Evolutionary conservation across 2,329 filamentous ascomycete species (phyloP).

Genomic region (Pestalotiopsis sp.): DNA sequence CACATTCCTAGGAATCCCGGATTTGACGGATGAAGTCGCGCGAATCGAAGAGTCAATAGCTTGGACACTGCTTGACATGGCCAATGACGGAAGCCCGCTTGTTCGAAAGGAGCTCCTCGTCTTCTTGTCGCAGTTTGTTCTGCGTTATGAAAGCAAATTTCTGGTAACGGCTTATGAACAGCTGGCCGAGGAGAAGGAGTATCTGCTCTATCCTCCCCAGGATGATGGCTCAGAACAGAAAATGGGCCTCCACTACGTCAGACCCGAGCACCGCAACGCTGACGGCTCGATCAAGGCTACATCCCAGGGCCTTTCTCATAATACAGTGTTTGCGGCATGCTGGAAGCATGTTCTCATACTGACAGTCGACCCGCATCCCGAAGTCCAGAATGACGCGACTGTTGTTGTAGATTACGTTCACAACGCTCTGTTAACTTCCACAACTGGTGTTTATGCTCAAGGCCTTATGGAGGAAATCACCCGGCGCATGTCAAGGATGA

Average conservation of each 20-base stretch:
- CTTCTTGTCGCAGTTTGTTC: constrained; percentile 90
- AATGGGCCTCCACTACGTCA: constrained; percentile 65
- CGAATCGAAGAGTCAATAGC: constrained; percentile 91
- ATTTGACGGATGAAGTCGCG: constrained; percentile 87
- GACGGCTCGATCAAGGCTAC: constrained; percentile 61
- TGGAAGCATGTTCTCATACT: constrained; percentile 94
- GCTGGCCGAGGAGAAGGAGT: constrained; percentile 79
- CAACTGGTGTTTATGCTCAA: constrained; percentile 72
- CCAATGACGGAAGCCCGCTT: constrained; percentile 90
- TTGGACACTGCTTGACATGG: constrained; percentile 86
- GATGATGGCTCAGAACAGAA: constrained; percentile 62
- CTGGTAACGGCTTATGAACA: constrained; percentile 91
- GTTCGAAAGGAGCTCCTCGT: constrained; percentile 92
- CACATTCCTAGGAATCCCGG: constrained; percentile 90
- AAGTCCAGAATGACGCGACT: constrained; percentile 83
- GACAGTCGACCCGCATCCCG: constrained; percentile 91
- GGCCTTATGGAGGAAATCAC: constrained; percentile 75
- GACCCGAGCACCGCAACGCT: constrained; percentile 56
- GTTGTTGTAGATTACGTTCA: constrained; percentile 88
- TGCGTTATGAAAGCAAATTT: constrained; percentile 90
- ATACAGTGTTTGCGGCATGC: constrained; percentile 89
- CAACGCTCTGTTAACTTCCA: constrained; percentile 75
- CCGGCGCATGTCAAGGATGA: constrained; percentile 50
- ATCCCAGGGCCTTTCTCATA: constrained; percentile 70
- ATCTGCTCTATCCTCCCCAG: constrained; percentile 57